Conservation (phyloP, 2,329 filamentous ascomycete genomes). For the Sporothrix brasiliensis region DNA sequence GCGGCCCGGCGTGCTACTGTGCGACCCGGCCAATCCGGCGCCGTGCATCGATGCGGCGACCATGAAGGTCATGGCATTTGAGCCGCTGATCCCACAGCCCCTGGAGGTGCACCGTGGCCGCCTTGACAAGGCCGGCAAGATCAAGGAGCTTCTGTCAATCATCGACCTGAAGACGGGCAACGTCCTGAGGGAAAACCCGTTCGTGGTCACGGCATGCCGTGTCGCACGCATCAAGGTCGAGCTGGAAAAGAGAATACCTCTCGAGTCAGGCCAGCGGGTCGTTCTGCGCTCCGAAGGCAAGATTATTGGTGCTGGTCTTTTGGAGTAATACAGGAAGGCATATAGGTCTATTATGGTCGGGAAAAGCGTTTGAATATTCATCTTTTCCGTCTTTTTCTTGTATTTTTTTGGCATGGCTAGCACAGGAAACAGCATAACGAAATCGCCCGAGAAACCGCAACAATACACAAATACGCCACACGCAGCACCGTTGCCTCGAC, state of each 20-base stretch:
- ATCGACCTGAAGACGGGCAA: slow-evolving; percentile 78
- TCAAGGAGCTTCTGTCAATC: slow-evolving; percentile 70
- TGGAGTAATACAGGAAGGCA: slow-evolving; percentile 61
- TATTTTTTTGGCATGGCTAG: slow-evolving; percentile 3
- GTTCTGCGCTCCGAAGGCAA: slow-evolving; percentile 78
- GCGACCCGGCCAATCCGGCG: slow-evolving; percentile 68
- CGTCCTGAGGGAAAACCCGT: slow-evolving; percentile 79
- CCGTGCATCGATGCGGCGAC: slow-evolving; percentile 72
- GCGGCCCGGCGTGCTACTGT: slow-evolving; percentile 83
- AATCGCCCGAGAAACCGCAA: slow-evolving; percentile 11
- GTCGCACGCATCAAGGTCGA: slow-evolving; percentile 78
- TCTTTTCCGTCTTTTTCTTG: slow-evolving; percentile 1
- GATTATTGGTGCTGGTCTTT: slow-evolving; percentile 83
- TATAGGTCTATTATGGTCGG: background rate
- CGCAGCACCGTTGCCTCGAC: background rate
- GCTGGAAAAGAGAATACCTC: slow-evolving; percentile 71
- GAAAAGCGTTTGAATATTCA: background rate
- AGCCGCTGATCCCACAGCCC: slow-evolving; percentile 83
- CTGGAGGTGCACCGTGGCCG: slow-evolving; percentile 88
- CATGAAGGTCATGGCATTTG: slow-evolving; percentile 84
- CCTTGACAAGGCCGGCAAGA: slow-evolving; percentile 74
- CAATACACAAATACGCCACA: background rate
- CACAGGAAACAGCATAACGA: background rate
- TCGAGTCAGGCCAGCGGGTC: slow-evolving; percentile 79
- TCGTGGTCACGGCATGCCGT: slow-evolving; percentile 76